Evolutionary conservation across 1,284 basidiomycete genomes (phyloP).

Genomic region (Apiotrichum gracile): DNA sequence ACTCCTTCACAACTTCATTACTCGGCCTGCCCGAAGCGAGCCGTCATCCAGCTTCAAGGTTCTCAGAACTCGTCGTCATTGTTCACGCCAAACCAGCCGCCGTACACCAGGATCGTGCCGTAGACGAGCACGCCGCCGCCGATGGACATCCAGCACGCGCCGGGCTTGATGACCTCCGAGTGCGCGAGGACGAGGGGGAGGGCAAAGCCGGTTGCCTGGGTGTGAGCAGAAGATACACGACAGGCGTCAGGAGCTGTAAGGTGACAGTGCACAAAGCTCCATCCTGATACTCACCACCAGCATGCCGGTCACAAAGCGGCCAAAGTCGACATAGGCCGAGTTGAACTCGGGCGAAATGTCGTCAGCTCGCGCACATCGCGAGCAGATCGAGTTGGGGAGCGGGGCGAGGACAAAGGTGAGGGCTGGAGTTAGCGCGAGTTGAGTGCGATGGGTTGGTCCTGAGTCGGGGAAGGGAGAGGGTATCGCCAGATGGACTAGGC

Average conservation of each 20-base stretch:
- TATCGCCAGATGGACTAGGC: no score
- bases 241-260: no score
- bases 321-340: constrained; percentile 74
- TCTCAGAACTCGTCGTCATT: constrained; percentile 39
- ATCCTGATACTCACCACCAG: constrained; percentile 59
- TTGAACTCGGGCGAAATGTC: constrained; percentile 55
- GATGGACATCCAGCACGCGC: constrained; percentile 90
- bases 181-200: constrained; percentile 89
- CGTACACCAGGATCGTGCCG: constrained; percentile 83
- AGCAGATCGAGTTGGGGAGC: constrained; percentile 77
- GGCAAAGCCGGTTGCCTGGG: constrained; percentile 70
- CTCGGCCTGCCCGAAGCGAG: no score
- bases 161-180: constrained; percentile 75
- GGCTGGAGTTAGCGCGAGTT: constrained; percentile 53
- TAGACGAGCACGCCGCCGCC: constrained; percentile 91
- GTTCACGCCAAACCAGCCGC: constrained; percentile 61
- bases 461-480: background rate
- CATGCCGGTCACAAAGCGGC: constrained; percentile 85
- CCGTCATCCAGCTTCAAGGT: no score
- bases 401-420: constrained; percentile 93
- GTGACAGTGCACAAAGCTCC: no score
- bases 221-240: no score
- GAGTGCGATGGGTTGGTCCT: background rate
- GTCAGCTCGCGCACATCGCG: constrained; percentile 52
- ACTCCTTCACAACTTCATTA: no score